A percentile compares a stretch with the other conserved stretches of the same genome.
Evolutionary conservation across 192 early-diverging fungal species (phyloP).

Genomic region (Coemansia sp.): DNA sequence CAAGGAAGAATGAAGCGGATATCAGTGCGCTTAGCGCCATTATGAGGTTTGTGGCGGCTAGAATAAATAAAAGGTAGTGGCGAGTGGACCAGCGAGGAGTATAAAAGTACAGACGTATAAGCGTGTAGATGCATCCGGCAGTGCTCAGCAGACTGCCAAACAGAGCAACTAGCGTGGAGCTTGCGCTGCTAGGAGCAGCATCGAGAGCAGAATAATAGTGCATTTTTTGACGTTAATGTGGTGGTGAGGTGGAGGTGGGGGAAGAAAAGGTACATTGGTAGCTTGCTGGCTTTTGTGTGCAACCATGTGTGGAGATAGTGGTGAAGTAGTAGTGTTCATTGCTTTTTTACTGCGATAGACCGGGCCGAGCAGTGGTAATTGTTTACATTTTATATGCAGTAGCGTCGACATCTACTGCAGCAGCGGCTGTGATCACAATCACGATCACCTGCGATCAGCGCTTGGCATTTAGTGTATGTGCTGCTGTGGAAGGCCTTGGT

Average conservation of each 20-base stretch:
- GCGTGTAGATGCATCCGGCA: slow-evolving; percentile 17
- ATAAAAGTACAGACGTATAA: slow-evolving; percentile 17
- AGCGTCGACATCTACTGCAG: too few species aligned
- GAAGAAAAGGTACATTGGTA: background rate
- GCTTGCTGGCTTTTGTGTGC: background rate
- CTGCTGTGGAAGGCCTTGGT: background rate
- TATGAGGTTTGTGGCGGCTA: slow-evolving; percentile 17
- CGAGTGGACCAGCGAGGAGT: slow-evolving; percentile 24
- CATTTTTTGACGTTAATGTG: slow-evolving; percentile 13
- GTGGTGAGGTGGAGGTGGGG: background rate
- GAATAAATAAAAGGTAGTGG: slow-evolving; percentile 25
- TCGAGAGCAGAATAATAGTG: slow-evolving; percentile 40
- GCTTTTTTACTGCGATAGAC: background rate
- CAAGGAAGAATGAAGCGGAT: slow-evolving; percentile 30
- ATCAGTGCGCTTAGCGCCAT: slow-evolving; percentile 20
- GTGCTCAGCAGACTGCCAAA: slow-evolving; percentile 28
- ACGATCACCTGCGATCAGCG: too few species aligned
- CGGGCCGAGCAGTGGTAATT: slow-evolving; percentile 2
- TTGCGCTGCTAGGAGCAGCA: slow-evolving; percentile 49
- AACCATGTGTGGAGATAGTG: background rate
- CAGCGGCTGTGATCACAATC: too few species aligned
- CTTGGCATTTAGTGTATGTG: background rate
- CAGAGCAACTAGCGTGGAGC: slow-evolving; percentile 29
- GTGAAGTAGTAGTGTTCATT: background rate
- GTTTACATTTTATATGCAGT: slow-evolving; percentile 17